These are phyloP conservation scores for Primulina tabacum DNA, from an alignment of 257 asterid species.

Conservation along the genomic window DNA sequence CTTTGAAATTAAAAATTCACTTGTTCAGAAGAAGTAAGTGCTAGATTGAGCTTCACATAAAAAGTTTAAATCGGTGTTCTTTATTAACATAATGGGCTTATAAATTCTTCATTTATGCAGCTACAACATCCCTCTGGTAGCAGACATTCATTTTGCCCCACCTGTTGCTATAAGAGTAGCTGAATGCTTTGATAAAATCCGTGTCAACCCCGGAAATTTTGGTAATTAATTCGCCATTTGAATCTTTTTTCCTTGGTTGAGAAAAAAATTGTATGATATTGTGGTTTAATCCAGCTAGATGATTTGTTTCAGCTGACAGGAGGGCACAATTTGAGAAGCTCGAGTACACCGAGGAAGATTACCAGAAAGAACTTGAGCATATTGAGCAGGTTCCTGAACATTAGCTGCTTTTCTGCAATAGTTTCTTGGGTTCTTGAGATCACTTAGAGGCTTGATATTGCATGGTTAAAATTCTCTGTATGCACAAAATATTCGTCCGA, in stretches of 20 bases:
- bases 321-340: slow-evolving; percentile 94
- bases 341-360: slow-evolving; percentile 94
- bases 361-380: slow-evolving; percentile 95
- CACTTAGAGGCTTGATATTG: not conserved
- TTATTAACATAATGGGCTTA: slow-evolving; percentile 22
- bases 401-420: slow-evolving; percentile 16
- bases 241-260: not conserved
- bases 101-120: slow-evolving; percentile 35
- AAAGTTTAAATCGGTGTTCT: slow-evolving; percentile 8
- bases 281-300: slow-evolving; percentile 18
- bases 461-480: slow-evolving; percentile 1
- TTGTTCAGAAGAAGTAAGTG: slow-evolving; percentile 90
- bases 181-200: slow-evolving; percentile 69
- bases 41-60: slow-evolving; percentile 10
- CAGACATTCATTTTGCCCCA: slow-evolving; percentile 99
- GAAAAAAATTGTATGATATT: not conserved
- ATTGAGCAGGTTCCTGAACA: slow-evolving; percentile 69
- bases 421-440: slow-evolving; percentile 1
- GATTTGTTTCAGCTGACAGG: slow-evolving; percentile 82
- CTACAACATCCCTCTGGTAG: slow-evolving; percentile 89
- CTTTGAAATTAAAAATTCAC: slow-evolving; percentile 79
- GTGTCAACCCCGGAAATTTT: slow-evolving; percentile 63
- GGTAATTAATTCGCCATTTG: slow-evolving; percentile 46
- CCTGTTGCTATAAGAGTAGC: slow-evolving; percentile 87
- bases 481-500: not conserved